Evolutionary conservation across 805 yeast species (phyloP).

Genomic region (Hanseniaspora singularis): DNA sequence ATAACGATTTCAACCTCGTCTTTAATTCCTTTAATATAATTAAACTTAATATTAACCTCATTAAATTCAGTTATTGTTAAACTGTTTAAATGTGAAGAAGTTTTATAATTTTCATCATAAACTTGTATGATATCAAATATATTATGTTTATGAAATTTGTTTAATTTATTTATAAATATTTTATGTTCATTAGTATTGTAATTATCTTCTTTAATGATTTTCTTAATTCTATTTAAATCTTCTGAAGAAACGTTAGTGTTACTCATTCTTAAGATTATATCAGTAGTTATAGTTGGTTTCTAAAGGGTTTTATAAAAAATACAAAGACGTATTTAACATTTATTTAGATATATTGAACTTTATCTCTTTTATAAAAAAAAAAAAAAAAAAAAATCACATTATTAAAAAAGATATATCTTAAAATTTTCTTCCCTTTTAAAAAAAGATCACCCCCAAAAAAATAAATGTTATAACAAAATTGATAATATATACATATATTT

Average conservation of each 20-base stretch:
- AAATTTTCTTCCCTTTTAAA: no score
- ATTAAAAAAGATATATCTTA: no score
- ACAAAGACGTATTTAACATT: no score
- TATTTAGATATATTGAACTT: no score
- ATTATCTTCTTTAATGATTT: neutral
- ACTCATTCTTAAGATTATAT: no score
- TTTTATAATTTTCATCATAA: neutral
- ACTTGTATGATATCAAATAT: conserved; percentile 5
- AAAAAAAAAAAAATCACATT: no score
- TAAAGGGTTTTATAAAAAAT: no score
- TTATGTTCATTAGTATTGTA: conserved; percentile 3
- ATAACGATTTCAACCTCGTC: conserved; percentile 12
- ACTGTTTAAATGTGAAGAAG: neutral
- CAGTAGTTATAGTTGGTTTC: no score
- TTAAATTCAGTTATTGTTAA: conserved; percentile 1
- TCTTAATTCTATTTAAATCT: neutral
- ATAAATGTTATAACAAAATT: no score
- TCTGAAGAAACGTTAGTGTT: neutral
- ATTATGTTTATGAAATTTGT: conserved; percentile 12
- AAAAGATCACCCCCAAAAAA: no score
- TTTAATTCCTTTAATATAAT: conserved; percentile 7
- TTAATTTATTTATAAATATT: conserved; percentile 6
- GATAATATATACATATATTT: no score
- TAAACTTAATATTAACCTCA: neutral
- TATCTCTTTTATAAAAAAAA: no score